Evolutionary conservation across 1,284 basidiomycete species (phyloP).

Genomic region (Ceratobasidium sp.): DNA sequence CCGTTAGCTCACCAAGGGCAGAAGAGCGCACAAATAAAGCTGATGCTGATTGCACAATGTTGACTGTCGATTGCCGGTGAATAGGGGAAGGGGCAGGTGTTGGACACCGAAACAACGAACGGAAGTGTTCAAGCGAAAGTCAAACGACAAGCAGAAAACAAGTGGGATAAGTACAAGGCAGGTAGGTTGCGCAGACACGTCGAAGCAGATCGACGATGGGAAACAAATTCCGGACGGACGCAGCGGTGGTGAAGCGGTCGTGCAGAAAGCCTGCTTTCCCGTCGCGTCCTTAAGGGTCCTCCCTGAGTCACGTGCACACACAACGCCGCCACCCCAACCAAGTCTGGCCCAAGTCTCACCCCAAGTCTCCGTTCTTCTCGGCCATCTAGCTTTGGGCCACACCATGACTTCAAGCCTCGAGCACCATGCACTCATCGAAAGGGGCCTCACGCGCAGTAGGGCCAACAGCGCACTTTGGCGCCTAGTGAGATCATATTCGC

Average conservation of each 20-base stretch:
- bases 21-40: neutral
- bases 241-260: slow-evolving; percentile 43
- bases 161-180: slow-evolving; percentile 20
- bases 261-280: slow-evolving; percentile 34
- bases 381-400: neutral
- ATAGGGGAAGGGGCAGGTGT: slow-evolving; percentile 40
- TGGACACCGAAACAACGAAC: slow-evolving; percentile 44
- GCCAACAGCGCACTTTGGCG: no score
- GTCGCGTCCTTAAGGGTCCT: slow-evolving; percentile 44
- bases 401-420: neutral
- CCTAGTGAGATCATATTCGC: neutral
- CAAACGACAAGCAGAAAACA: slow-evolving; percentile 25
- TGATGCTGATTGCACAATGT: slow-evolving; percentile 19
- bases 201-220: slow-evolving; percentile 8
- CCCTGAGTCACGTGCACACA: slow-evolving; percentile 19
- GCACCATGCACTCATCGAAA: neutral
- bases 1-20: slow-evolving; percentile 17
- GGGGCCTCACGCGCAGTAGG: neutral
- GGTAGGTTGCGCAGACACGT: slow-evolving; percentile 19
- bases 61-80: slow-evolving; percentile 36
- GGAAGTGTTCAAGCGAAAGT: slow-evolving; percentile 38
- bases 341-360: neutral
- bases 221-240: slow-evolving; percentile 43
- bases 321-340: slow-evolving; percentile 3
- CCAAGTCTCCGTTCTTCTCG: neutral